Percentiles rank a stretch among this genome's conserved stretches.
These are phyloP conservation scores for Penicillium sclerotigenum DNA, from an alignment of 2,329 filamentous ascomycete genomes.

Conservation along the genomic window DNA sequence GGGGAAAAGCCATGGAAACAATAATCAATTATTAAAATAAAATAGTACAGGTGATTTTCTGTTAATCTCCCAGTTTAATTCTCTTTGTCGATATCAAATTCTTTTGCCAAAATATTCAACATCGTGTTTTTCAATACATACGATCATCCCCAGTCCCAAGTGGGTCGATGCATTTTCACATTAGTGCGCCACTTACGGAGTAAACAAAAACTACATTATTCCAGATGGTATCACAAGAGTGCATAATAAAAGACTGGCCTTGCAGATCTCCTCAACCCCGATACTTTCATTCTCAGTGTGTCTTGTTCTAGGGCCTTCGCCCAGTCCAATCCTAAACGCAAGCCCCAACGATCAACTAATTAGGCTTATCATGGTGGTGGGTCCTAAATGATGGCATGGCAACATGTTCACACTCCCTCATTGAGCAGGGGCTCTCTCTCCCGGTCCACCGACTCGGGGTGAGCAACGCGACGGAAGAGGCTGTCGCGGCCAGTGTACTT, in stretches of 20 bases:
- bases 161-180: not conserved
- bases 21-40: not conserved
- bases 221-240: not conserved
- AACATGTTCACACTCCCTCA: constrained; percentile 25
- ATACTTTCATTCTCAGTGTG: not conserved
- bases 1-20: not conserved
- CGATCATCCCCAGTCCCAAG: not conserved
- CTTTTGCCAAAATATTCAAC: not conserved
- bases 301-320: not conserved
- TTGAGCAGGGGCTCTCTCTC: constrained; percentile 55
- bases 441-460: constrained; percentile 46
- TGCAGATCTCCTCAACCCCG: not conserved
- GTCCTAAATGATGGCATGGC: not conserved
- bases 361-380: not conserved
- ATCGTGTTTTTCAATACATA: not conserved
- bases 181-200: not conserved
- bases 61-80: not conserved
- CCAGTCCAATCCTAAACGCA: not conserved
- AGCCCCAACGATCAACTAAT: not conserved
- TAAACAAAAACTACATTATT: not conserved
- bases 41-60: too few relatives aligned
- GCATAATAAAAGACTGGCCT: not conserved
- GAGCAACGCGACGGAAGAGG: constrained; percentile 33
- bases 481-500: constrained; percentile 37
- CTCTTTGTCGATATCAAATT: not conserved